Evolutionary conservation across 495 filamentous ascomycete species (phyloP).

Genomic region (Elasticomyces elasticus): DNA sequence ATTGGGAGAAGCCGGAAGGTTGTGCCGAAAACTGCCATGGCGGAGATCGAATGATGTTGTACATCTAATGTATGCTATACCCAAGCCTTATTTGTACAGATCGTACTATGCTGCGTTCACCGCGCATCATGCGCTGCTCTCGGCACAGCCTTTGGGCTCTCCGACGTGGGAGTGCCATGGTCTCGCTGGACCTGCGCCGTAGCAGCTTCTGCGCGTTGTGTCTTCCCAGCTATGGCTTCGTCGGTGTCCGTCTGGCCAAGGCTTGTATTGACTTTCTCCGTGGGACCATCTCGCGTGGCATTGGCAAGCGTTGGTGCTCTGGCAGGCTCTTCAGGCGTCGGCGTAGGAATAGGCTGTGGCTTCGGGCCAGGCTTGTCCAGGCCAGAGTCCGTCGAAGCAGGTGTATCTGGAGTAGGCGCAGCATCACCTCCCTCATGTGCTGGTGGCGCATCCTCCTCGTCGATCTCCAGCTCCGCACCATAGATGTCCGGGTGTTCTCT

Average conservation of each 20-base stretch:
- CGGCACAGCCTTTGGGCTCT: conserved; percentile 6
- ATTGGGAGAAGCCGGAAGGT: too few species aligned
- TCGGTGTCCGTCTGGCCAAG: neutral
- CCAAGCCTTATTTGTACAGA: neutral
- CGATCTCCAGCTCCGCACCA: conserved; percentile 75
- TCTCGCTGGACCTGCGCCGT: conserved; percentile 3
- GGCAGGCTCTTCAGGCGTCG: neutral
- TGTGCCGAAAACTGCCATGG: neutral
- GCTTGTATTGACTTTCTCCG: neutral
- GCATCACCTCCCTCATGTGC: neutral
- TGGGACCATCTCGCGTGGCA: neutral
- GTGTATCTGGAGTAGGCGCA: neutral
- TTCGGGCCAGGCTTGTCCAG: too few species aligned
- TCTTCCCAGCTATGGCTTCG: neutral
- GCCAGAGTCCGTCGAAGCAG: too few species aligned
- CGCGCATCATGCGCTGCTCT: conserved; percentile 7
- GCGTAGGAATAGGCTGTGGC: neutral
- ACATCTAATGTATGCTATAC: conserved; percentile 6
- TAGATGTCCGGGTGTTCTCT: conserved; percentile 82
- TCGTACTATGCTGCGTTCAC: neutral
- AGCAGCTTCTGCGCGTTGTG: conserved; percentile 3
- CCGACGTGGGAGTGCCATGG: neutral
- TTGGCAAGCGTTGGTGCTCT: neutral
- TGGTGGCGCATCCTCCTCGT: conserved; percentile 55
- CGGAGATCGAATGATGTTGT: neutral